Base-by-base conservation (phyloP, 2,329 filamentous ascomycete genomes). In the Acephala macrosclerotiorum region DNA sequence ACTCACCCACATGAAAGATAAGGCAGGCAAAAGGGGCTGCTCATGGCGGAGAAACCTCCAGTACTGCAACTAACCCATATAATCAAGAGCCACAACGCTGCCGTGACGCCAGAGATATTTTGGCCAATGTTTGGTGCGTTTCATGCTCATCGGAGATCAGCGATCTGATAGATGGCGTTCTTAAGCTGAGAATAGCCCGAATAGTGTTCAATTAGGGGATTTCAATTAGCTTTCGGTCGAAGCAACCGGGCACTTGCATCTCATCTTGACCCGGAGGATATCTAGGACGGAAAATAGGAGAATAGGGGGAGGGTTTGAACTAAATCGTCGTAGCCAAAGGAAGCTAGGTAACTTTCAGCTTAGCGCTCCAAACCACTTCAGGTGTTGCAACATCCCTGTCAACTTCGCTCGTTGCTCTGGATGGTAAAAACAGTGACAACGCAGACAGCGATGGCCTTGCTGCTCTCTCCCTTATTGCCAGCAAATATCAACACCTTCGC, bases 361-460 rank as follows among this genome's bases (percentile, higher is more conserved):
- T 53, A n/a, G 49, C 18, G 49, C 49, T 22, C 29, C 22, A 49
- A 49, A 26, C 49, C 26, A 53, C 18, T 53, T 25, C 49, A 53
- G 9, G 49, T 49, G 9, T 49, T 49, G 8, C 20, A 26, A 25
- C 2, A 56, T 25, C 51, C 51, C 51, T 56, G 51, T 20, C 26
- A 35, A 7, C 33, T 55, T 49, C 9, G 18, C 33, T 57, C 18
- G 55, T 25, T 12, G 25, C 11, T 33, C 25, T 7, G 18, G 25
- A 53, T 18, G 14, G 29, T 49, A 60, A 62, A 60, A 66, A 62
- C 60, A 66, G 12, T 42, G 33, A 35, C 35, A 58, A 49, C 35
- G 42, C 20, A 57, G 40, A 63, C 51, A 42, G 26, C 45, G 49
- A 59, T 58, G 53, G 59, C 55, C 58, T 49, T 64, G 53, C 61